phyloP scores from a whole-genome alignment of 352 stramenopile species.

The Pythium aquatile region DNA sequence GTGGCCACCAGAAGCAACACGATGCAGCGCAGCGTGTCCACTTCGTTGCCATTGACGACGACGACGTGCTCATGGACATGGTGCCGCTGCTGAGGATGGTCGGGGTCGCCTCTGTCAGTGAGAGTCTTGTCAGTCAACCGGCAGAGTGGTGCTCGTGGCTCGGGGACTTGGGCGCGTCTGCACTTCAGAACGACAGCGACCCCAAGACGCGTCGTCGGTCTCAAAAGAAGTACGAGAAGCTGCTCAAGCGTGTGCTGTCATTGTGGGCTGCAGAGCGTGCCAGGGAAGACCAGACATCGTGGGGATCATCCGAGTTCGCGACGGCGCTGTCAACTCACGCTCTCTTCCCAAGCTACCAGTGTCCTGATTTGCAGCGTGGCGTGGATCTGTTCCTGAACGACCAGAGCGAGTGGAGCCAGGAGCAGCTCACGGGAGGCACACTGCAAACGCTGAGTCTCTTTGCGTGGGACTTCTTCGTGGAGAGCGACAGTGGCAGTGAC shows the following conservation, averaged over 20 bases:
- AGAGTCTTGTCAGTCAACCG: constrained; percentile 12
- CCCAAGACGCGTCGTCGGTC: neutral
- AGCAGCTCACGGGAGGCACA: constrained; percentile 2
- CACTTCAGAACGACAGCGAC: neutral
- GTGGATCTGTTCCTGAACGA: constrained; percentile 66
- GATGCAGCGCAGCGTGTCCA: neutral
- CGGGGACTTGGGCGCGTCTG: neutral
- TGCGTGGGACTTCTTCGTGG: constrained; percentile 44
- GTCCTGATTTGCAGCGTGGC: constrained; percentile 4
- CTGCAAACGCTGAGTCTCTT: constrained; percentile 58
- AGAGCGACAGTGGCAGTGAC: constrained; percentile 16
- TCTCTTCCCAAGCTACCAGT: constrained; percentile 15
- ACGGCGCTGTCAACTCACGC: constrained; percentile 12
- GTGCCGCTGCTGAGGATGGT: constrained; percentile 11
- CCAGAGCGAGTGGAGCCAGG: constrained; percentile 41
- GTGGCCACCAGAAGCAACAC: constrained; percentile 21
- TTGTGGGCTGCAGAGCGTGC: constrained; percentile 11
- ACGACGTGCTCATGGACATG: constrained; percentile 1
- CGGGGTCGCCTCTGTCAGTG: constrained; percentile 12
- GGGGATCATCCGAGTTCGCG: constrained; percentile 7
- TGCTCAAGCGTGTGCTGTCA: constrained; percentile 18
- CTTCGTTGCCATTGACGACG: constrained; percentile 15
- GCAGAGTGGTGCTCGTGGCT: constrained; percentile 20
- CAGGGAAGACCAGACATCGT: neutral
- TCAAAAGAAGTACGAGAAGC: constrained; percentile 27